phyloP scores from a whole-genome alignment of 768 basidiomycete species.

The Hirschioporus abietinus region DNA sequence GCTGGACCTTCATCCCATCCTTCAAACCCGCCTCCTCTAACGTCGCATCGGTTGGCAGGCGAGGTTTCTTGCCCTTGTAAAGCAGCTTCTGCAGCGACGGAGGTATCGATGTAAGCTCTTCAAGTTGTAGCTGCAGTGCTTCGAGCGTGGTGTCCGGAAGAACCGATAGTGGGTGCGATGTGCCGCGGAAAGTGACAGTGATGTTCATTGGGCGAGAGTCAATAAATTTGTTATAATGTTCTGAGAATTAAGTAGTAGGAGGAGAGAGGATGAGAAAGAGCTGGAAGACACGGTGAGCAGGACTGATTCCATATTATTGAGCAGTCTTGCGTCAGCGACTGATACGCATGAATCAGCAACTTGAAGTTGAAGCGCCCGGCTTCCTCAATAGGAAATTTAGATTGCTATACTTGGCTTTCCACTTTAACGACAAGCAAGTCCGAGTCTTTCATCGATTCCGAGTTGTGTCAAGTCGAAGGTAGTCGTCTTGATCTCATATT shows the following conservation, averaged over 20 bases:
- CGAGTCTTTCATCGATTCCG: too few relatives aligned
- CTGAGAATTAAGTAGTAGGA: too few relatives aligned
- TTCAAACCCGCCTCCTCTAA: constrained; percentile 50
- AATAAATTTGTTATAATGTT: too few relatives aligned
- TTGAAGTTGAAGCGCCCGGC: background rate
- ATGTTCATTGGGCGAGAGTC: constrained; percentile 12
- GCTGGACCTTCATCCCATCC: constrained; percentile 60
- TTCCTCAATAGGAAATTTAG: background rate
- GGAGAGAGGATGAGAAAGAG: too few relatives aligned
- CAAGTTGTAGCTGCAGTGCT: constrained; percentile 43
- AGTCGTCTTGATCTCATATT: too few relatives aligned
- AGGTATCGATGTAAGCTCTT: constrained; percentile 63
- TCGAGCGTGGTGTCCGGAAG: constrained; percentile 47
- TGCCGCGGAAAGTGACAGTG: constrained; percentile 44
- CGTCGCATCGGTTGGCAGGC: constrained; percentile 25
- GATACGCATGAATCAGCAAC: background rate
- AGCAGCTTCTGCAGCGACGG: constrained; percentile 64
- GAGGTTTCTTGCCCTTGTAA: constrained; percentile 58
- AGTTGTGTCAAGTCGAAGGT: too few relatives aligned
- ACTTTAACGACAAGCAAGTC: too few relatives aligned
- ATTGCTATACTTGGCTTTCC: background rate
- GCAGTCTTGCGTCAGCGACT: background rate
- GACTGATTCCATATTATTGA: too few relatives aligned
- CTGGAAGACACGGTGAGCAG: too few relatives aligned
- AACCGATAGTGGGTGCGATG: constrained; percentile 40